Percentiles rank a stretch among this genome's conserved stretches.
Evolutionary conservation across 1,284 basidiomycete species (phyloP).

Genomic region (Moesziomyces globuligerus): DNA sequence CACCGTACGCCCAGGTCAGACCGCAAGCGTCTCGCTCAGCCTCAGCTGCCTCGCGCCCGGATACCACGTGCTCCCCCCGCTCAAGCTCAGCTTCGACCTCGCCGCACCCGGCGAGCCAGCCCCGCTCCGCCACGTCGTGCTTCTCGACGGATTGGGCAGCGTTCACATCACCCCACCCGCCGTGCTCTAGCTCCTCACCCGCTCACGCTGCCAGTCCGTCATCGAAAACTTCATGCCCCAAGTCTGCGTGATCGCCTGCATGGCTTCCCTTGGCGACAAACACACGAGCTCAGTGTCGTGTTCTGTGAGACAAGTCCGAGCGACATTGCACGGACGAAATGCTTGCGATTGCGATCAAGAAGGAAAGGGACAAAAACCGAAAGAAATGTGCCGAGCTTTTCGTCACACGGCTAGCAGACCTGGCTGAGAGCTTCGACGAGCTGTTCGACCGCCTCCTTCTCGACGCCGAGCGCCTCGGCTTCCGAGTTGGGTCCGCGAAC

Average conservation of each 20-base stretch:
- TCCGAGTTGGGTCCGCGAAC: slow-evolving; percentile 19
- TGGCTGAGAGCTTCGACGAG: slow-evolving; percentile 29
- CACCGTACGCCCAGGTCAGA: slow-evolving; percentile 8
- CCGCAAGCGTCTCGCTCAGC: slow-evolving; percentile 6
- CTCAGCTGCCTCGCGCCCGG: slow-evolving; percentile 28
- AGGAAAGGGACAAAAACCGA: no score
- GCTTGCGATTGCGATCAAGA: no score
- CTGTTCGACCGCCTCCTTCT: slow-evolving; percentile 30
- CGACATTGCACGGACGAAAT: no score
- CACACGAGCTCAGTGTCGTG: no score
- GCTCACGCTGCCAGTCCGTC: no score
- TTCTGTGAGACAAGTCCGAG: no score
- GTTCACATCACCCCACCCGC: slow-evolving; percentile 23
- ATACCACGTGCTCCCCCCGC: slow-evolving; percentile 12
- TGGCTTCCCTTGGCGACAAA: no score
- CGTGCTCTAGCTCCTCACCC: slow-evolving; percentile 13
- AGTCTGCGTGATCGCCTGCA: no score
- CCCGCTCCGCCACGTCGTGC: background rate
- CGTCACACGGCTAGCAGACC: slow-evolving; percentile 7
- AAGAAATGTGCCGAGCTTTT: no score
- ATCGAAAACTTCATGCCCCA: no score
- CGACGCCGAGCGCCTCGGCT: slow-evolving; percentile 18
- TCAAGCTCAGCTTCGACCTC: slow-evolving; percentile 7
- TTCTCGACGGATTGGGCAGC: slow-evolving; percentile 16
- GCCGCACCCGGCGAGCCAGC: background rate